Conservation (phyloP, 345 rosid genomes). For the Salix koriyanagi region DNA sequence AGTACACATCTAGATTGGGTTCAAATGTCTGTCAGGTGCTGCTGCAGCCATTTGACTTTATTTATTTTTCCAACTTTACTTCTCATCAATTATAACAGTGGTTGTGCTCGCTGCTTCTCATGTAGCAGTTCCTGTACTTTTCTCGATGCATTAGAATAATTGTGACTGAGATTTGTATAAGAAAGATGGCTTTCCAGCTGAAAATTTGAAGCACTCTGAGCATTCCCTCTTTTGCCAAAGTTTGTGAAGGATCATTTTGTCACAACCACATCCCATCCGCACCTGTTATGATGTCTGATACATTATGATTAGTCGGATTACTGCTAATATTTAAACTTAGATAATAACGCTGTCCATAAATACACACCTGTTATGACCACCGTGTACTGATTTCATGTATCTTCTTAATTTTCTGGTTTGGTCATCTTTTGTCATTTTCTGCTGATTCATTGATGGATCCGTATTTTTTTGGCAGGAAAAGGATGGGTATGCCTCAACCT, state of each 20-base stretch:
- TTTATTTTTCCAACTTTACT: background rate
- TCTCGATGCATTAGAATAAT: background rate
- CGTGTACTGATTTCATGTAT: too few relatives aligned
- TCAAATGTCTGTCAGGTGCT: too few relatives aligned
- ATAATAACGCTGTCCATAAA: too few relatives aligned
- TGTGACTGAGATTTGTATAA: background rate
- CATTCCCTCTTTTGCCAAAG: background rate
- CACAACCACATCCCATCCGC: too few relatives aligned
- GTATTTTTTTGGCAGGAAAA: conserved; percentile 27
- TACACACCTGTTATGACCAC: too few relatives aligned
- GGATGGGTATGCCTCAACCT: conserved; percentile 24
- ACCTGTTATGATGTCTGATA: too few relatives aligned
- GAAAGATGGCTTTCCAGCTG: background rate
- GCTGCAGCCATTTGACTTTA: too few relatives aligned
- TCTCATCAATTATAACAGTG: background rate
- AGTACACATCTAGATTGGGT: too few relatives aligned
- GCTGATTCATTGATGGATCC: background rate
- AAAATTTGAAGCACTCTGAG: background rate
- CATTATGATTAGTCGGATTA: too few relatives aligned
- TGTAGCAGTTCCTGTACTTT: background rate
- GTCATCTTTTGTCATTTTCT: background rate
- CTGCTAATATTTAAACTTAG: too few relatives aligned
- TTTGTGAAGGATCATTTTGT: too few relatives aligned
- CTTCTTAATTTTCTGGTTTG: background rate
- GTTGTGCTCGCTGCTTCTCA: background rate